Base-by-base conservation (phyloP, 805 yeast species). In the Pichia insulana region DNA sequence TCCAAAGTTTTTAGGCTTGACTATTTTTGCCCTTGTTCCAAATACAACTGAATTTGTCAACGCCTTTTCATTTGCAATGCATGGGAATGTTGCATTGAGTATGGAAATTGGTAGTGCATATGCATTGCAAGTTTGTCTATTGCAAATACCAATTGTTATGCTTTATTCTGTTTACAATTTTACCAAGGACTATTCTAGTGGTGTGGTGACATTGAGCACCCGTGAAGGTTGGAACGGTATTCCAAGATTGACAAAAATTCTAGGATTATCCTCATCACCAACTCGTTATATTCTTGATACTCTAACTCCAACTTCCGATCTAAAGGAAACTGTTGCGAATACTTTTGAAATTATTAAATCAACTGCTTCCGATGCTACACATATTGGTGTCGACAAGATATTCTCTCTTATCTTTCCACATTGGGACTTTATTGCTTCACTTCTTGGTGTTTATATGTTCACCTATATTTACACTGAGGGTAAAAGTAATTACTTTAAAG, bases 31-130 rank as follows among this genome's bases (percentile, higher is more conserved):
- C 0, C 67, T 92, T 35, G 96, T 92, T 22, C 98, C 98, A 11
- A 92, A 89, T 57, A 87, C 97, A 7, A 92, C 98, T 0, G 98
- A 92, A 64, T 92, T 92, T 55, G 73, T 92, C 45, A 92, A 92
- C 63, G 98, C 97, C 54, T 89, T 92, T 44, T 88, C 96, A 20
- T 92, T 92, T 67, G 98, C 98, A 0, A 78, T 87, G 52, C 79
- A 90, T 52, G 98, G 98, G 1, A 92, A 92, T 52, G 96, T 92
- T 42, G 96, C 98, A 0, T 68, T 92, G 36, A 85, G 96, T 2
- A 85, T 92, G 95, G 98, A 92, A 59, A 92, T 92, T 61, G 98
- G 98, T 46, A 80, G 95, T 48, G 98, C 98, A 0, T 92, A 92
- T 59, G 98, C 96, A 0, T 69, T 92, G 45, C 98, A 92, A 61